phyloP scores from a whole-genome alignment of 139 green algal genomes.

The Monoraphidium neglectum region DNA sequence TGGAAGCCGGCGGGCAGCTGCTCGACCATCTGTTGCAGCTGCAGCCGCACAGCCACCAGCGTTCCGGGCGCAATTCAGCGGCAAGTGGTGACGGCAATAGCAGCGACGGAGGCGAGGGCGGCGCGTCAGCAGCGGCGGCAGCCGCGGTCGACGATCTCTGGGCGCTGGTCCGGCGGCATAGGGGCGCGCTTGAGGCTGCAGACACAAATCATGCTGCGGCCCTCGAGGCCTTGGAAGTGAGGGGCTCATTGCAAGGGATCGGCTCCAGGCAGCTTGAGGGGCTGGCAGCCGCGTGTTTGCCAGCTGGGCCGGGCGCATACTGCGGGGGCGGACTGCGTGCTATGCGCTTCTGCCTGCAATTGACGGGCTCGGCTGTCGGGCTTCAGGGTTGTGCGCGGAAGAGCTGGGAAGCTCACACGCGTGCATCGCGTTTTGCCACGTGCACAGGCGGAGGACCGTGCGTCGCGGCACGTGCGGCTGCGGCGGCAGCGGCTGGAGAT shows the following conservation, averaged over 20 bases:
- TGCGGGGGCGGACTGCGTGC: neutral
- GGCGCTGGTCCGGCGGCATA: neutral
- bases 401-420: neutral
- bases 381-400: neutral
- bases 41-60: no score
- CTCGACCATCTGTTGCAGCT: constrained; percentile 7
- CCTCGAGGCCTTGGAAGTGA: constrained; percentile 22
- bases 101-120: no score
- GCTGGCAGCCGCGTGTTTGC: neutral
- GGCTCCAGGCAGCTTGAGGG: neutral
- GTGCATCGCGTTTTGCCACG: neutral
- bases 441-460: constrained; percentile 3
- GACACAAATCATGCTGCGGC: constrained; percentile 8
- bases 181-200: constrained; percentile 11
- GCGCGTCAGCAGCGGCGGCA: no score
- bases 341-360: neutral
- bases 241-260: neutral
- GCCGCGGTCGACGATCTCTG: neutral
- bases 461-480: neutral
- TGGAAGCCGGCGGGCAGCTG: constrained; percentile 9
- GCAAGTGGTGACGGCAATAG: no score
- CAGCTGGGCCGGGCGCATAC: neutral
- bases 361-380: neutral
- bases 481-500: constrained; percentile 22
- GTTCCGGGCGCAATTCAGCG: no score